These are phyloP conservation scores for Cucurbita pepo DNA, from an alignment of 306 rosid species.

Conservation along the genomic window DNA sequence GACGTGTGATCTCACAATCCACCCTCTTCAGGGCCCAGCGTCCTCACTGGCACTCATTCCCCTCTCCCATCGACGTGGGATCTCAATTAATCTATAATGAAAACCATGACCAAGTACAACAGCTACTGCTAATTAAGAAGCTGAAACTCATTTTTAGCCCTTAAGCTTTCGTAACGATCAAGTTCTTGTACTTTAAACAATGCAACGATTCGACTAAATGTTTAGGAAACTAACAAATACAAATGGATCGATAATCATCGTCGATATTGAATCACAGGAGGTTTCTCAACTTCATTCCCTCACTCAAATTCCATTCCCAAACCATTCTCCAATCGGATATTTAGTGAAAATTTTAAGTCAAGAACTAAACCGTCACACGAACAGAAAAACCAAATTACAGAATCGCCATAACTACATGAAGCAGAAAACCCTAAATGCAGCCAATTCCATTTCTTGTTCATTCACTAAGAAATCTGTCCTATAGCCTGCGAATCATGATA, in stretches of 20 bases:
- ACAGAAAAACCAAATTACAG: background rate
- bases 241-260: background rate
- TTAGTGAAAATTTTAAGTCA: background rate
- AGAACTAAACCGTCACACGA: background rate
- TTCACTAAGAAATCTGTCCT: background rate
- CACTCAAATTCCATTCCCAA: background rate
- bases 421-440: background rate
- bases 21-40: too few relatives aligned
- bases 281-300: background rate
- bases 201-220: background rate
- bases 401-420: background rate
- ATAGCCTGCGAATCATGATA: background rate
- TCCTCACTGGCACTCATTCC: too few relatives aligned
- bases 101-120: background rate
- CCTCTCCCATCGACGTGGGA: too few relatives aligned
- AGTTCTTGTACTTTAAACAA: background rate
- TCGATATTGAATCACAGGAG: background rate
- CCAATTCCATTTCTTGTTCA: background rate
- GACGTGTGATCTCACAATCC: too few relatives aligned
- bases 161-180: background rate
- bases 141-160: background rate
- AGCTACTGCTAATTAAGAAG: background rate
- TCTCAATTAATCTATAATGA: background rate
- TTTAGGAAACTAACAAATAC: background rate
- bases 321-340: background rate